Evolutionary conservation across 805 yeast genomes (phyloP), one percentile per base, ranked within the genome.

Genomic region (Cyberlindnera sargentensis): DNA sequence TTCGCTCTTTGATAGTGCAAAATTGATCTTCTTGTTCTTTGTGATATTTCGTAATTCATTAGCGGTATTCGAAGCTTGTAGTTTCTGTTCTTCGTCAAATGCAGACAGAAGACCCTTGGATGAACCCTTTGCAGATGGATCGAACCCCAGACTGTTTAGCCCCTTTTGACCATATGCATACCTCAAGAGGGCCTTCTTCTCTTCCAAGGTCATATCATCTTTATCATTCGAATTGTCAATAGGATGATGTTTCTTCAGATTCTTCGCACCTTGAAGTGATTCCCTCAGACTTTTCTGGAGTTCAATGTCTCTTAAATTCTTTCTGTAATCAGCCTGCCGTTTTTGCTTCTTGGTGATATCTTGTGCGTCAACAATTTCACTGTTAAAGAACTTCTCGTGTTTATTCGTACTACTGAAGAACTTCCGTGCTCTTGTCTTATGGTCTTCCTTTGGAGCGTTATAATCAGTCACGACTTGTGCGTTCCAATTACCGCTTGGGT

Each of bases 341-440:
- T 64, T 50, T n/a, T 68, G 64, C 40, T 75, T 63, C 35, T 58
- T 43, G 53, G 59, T 45, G 66, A 65, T 40, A 55, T 67, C 62
- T 49, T 67, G 55, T 40, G 49, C 23, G 63, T 43, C 37, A 10
- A n/a, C 37, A 5, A 39, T 63, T n/a, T 71, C 56, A 40, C 69
- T 73, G 51, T 74, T 70, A 51, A 71, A 76, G 49, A 76, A 77
- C 3, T 80, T 79, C 39, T 63, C 62, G 27, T 75, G 72, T 4
- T 76, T 70, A 25, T 64, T 58, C 1, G 60, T 58, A 40, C 63
- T 65, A 3, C 70, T 64, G 47, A 76, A 78, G 33, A 62, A 58
- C 31, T 60, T 44, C 31, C 51, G 49, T n/a, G 55, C 45, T 27
- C 52, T 39, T n/a, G 51, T 40, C 3, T 50, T 45, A 34, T 56